A percentile compares a stretch with the other conserved stretches of the same genome.
These are phyloP conservation scores for Saccharomycopsis javanensis DNA, from an alignment of 805 yeast genomes.

Conservation along the genomic window DNA sequence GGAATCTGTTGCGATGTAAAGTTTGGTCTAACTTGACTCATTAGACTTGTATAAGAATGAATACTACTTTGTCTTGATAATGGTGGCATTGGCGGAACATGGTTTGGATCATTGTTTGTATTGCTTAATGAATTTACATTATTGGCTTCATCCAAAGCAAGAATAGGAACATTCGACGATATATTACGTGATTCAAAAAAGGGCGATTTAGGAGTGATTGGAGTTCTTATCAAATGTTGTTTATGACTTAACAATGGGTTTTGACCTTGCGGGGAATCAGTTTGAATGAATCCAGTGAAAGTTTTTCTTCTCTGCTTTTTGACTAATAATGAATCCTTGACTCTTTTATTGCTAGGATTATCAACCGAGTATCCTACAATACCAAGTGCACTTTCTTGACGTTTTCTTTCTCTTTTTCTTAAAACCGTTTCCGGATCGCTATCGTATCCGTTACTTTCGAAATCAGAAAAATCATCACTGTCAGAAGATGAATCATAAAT, in stretches of 20 bases:
- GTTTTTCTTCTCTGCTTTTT: constrained; percentile 15
- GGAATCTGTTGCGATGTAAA: constrained; percentile 69
- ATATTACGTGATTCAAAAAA: constrained; percentile 1
- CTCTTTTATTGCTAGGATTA: neutral
- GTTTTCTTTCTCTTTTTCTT: neutral
- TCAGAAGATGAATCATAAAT: constrained; percentile 28
- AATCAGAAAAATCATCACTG: constrained; percentile 20
- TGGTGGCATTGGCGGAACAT: constrained; percentile 7
- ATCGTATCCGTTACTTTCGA: constrained; percentile 16
- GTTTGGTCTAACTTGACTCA: constrained; percentile 40
- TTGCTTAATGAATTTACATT: constrained; percentile 13
- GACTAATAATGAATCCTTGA: neutral
- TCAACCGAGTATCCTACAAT: neutral
- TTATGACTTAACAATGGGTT: neutral
- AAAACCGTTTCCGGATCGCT: constrained; percentile 16
- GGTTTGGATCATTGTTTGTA: neutral
- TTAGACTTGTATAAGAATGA: constrained; percentile 15
- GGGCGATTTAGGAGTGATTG: constrained; percentile 15
- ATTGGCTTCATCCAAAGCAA: constrained; percentile 6
- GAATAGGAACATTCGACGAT: constrained; percentile 1
- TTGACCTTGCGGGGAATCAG: neutral
- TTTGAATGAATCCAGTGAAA: constrained; percentile 1
- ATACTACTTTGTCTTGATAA: constrained; percentile 19
- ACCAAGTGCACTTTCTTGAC: neutral
- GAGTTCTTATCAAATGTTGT: constrained; percentile 4